Evolutionary conservation across 306 rosid genomes (phyloP), one percentile per base, ranked within the genome.

Genomic region (Cyamopsis tetragonoloba): DNA sequence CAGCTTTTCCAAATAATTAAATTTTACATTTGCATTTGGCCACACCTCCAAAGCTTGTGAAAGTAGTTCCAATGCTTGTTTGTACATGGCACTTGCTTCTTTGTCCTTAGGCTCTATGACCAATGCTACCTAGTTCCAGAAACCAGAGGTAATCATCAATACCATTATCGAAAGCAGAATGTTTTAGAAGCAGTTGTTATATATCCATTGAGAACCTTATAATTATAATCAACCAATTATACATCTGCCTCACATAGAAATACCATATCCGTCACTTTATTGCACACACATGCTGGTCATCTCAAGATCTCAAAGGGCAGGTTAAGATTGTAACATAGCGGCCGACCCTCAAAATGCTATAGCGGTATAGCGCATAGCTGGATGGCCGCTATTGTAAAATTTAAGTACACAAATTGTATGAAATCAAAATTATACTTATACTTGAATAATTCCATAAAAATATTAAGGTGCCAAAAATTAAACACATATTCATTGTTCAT

Each of bases 61-160:
- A 66, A 95, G 97, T 39, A 95, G 81, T 76, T 91, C 99, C 76
- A 95, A 75, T 51, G 99, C 99, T 82, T 90, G 99, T 79, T 95
- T 95, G 75, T 91, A 95, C 95, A 95, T 88, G 41, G 89, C 79
- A 55, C 83, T 86, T 54, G 97, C 92, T 84, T 95, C 99, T 66
- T 91, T 95, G 81, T 95, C 99, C 91, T 95, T 95, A 4, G 99
- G 97, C 81, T 95, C 99, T 58, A 95, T 95, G 62, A 95, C 99
- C 79, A 95, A 75, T 30, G 99, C 95, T 82, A 95, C 97, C 99
- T 95, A 79, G 73, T 78, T 69, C 57, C 76, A 81, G 12, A 72
- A 71, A 27, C 20, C 66, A 37, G 20, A 47, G 51, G 44, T 23
- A 49, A 73, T 41, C 39, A 63, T 39, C 76, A 62, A 56, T 32